A percentile compares a stretch with the other conserved stretches of the same genome.
These are phyloP conservation scores for Strobilomyces dryophilus DNA, from an alignment of 768 basidiomycete species.

Conservation along the genomic window DNA sequence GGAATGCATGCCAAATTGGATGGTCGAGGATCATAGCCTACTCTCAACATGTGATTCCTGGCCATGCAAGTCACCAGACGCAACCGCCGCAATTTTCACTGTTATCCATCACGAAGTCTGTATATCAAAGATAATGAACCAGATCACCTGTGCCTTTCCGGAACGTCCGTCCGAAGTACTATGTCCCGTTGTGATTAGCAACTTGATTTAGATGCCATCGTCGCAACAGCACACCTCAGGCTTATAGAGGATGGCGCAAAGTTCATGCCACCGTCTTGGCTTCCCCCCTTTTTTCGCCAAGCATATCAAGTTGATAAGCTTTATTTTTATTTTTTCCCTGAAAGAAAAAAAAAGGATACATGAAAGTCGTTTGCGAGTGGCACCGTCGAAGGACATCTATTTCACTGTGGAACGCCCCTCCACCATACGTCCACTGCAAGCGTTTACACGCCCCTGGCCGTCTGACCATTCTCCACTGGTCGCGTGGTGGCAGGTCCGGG, in stretches of 20 bases:
- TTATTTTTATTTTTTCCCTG: no score
- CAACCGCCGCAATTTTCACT: no score
- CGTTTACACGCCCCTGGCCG: neutral
- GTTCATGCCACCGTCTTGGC: neutral
- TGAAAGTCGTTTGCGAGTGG: neutral
- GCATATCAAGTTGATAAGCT: neutral
- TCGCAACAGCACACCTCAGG: neutral
- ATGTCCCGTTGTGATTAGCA: neutral
- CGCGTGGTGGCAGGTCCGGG: neutral
- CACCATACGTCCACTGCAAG: neutral
- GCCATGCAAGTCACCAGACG: no score
- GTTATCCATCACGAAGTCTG: no score
- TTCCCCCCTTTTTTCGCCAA: neutral
- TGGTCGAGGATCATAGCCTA: no score
- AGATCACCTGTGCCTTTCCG: neutral
- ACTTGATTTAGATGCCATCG: neutral
- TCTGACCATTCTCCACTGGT: slow-evolving; percentile 2
- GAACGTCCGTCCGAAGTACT: neutral
- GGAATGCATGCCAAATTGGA: no score
- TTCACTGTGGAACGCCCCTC: neutral
- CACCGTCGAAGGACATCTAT: neutral
- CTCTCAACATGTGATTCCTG: no score
- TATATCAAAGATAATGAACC: neutral
- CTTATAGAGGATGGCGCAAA: neutral
- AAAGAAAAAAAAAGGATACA: neutral